These are phyloP conservation scores for Talaromyces pinophilus DNA, from an alignment of 2,329 filamentous ascomycete species.

Conservation along the genomic window DNA sequence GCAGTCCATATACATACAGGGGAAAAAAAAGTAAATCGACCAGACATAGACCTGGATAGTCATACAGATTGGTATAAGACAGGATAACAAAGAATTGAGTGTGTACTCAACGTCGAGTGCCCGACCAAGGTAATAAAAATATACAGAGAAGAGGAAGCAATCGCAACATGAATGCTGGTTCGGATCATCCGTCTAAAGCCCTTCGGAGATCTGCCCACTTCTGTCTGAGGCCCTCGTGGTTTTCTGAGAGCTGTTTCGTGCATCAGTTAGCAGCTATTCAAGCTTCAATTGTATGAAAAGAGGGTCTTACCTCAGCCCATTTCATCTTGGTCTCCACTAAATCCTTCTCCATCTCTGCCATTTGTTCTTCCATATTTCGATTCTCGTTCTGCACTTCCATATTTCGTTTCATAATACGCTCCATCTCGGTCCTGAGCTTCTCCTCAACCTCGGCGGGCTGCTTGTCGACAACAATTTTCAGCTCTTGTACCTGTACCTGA, in stretches of 20 bases:
- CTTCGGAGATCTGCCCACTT: constrained; percentile 74
- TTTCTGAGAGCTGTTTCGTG: constrained; percentile 62
- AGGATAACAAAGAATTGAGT: constrained; percentile 3
- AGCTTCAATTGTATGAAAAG: background rate
- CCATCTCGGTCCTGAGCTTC: constrained; percentile 79
- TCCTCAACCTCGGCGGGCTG: constrained; percentile 88
- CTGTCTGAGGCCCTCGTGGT: constrained; percentile 70
- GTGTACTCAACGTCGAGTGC: background rate
- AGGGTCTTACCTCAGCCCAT: constrained; percentile 80
- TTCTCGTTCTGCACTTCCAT: constrained; percentile 94
- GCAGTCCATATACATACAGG: constrained; percentile 1
- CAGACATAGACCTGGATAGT: background rate
- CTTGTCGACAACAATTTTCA: constrained; percentile 82
- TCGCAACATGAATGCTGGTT: constrained; percentile 1
- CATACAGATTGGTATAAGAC: constrained; percentile 22
- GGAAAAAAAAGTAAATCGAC: background rate
- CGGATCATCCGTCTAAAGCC: constrained; percentile 48
- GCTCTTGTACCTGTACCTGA: constrained; percentile 78
- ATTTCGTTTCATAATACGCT: constrained; percentile 88
- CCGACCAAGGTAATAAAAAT: constrained; percentile 7
- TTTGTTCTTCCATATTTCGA: constrained; percentile 79
- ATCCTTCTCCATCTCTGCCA: constrained; percentile 88
- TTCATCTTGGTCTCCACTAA: constrained; percentile 92
- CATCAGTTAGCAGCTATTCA: constrained; percentile 24
- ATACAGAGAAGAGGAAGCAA: constrained; percentile 20